A percentile compares a stretch with the other conserved stretches of the same genome.
Evolutionary conservation across 2,329 filamentous ascomycete species (phyloP).

Genomic region (Pseudogymnoascus sp.): DNA sequence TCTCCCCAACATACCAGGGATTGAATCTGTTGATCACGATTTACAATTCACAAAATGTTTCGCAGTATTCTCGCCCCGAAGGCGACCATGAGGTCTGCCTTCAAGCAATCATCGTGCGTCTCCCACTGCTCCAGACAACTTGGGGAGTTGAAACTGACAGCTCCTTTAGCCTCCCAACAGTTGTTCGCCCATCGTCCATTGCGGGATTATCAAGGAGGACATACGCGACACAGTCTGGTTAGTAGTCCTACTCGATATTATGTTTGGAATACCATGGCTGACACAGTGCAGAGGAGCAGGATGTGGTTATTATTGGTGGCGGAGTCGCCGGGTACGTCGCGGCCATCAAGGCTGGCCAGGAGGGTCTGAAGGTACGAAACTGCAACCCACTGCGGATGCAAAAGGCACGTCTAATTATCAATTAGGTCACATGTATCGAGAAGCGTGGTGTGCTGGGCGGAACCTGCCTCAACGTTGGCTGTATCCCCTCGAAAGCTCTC

Average conservation of each 20-base stretch:
- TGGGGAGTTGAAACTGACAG: constrained; percentile 16
- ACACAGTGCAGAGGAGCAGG: constrained; percentile 76
- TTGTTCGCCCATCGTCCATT: constrained; percentile 39
- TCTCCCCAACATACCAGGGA: not conserved
- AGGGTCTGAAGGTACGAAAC: constrained; percentile 76
- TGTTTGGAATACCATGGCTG: constrained; percentile 43
- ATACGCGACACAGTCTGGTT: constrained; percentile 45
- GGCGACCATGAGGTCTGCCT: constrained; percentile 49
- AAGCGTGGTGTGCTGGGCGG: constrained; percentile 93
- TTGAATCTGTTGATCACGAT: not conserved
- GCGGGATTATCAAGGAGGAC: constrained; percentile 52
- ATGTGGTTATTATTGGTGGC: constrained; percentile 94
- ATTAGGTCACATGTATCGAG: constrained; percentile 90
- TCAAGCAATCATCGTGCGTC: constrained; percentile 46
- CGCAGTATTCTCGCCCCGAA: constrained; percentile 54
- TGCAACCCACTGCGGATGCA: not conserved
- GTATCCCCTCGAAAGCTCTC: constrained; percentile 97
- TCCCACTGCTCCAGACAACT: not conserved
- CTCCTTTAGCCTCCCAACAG: constrained; percentile 41
- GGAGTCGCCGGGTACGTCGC: constrained; percentile 98
- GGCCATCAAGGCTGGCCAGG: constrained; percentile 97
- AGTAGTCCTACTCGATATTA: constrained; percentile 32
- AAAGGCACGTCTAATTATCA: constrained; percentile 15
- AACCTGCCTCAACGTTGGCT: constrained; percentile 97
- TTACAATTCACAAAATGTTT: constrained; percentile 44